Evolutionary conservation across 2,329 filamentous ascomycete genomes (phyloP).

Genomic region (Monosporascus sp.): DNA sequence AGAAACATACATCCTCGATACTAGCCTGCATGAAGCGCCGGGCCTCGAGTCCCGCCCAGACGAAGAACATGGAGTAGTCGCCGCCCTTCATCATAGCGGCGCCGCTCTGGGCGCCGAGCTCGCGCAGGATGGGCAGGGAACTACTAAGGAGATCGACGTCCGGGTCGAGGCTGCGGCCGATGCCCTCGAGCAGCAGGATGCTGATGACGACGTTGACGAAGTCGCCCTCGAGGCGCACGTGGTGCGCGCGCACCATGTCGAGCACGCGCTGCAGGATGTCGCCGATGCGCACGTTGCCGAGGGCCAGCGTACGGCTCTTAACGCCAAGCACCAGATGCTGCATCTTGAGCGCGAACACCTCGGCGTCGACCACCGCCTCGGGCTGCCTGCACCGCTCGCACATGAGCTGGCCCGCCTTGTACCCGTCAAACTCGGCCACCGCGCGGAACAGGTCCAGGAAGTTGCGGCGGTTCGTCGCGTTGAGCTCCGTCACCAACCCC

Average conservation of each 20-base stretch:
- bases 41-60: constrained; percentile 89
- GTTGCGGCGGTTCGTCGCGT: constrained; percentile 77
- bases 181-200: constrained; percentile 88
- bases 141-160: constrained; percentile 80
- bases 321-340: constrained; percentile 90
- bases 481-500: constrained; percentile 89
- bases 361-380: constrained; percentile 78
- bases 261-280: constrained; percentile 90
- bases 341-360: constrained; percentile 94
- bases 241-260: constrained; percentile 84
- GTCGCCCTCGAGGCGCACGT: constrained; percentile 91
- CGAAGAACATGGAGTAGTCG: constrained; percentile 79
- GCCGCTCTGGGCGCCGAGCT: constrained; percentile 75
- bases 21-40: constrained; percentile 85
- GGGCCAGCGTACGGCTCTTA: constrained; percentile 82
- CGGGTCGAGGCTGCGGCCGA: constrained; percentile 81
- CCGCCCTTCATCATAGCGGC: constrained; percentile 64
- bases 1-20: constrained; percentile 68
- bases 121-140: constrained; percentile 82
- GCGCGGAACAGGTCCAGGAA: constrained; percentile 95
- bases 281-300: constrained; percentile 93
- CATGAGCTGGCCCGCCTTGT: constrained; percentile 92
- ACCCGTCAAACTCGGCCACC: constrained; percentile 93
- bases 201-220: constrained; percentile 98
- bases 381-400: constrained; percentile 91